Evolutionary conservation across 495 filamentous ascomycete species (phyloP).

Genomic region (Cetradonia linearis): DNA sequence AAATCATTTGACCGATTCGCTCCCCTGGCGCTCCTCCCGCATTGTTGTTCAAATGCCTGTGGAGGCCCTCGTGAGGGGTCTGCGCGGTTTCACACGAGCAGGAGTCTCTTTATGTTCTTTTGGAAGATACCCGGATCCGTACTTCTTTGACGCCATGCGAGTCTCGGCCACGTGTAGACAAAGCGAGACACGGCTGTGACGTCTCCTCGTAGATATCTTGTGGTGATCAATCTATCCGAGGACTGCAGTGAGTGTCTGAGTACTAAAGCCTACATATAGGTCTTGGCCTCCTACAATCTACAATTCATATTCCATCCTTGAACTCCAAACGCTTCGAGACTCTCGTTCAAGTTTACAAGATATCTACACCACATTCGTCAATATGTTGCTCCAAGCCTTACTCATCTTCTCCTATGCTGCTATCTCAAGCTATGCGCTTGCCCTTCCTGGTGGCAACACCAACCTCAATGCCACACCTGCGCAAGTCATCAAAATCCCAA

Average conservation of each 20-base stretch:
- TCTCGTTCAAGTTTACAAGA: background rate
- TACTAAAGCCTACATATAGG: background rate
- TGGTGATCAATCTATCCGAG: background rate
- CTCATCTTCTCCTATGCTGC: background rate
- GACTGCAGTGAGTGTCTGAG: background rate
- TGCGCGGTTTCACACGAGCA: background rate
- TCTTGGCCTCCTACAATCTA: background rate
- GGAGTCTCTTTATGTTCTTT: slow-evolving; percentile 6
- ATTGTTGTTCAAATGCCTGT: background rate
- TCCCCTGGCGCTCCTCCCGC: background rate
- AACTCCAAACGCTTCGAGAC: background rate
- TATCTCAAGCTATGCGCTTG: background rate
- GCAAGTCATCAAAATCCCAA: slow-evolving; percentile 3
- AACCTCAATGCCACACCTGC: background rate
- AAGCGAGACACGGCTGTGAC: background rate
- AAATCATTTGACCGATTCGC: background rate
- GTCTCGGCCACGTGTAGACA: slow-evolving; percentile 1
- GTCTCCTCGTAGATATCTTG: background rate
- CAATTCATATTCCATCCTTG: background rate
- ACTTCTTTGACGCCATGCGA: background rate
- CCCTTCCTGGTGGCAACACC: background rate
- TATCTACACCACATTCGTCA: background rate
- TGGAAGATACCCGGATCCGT: background rate
- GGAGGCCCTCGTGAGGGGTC: background rate
- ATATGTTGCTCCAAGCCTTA: slow-evolving; percentile 9